Conservation (phyloP, 2,329 filamentous ascomycete genomes). For the Lomentospora prolificans region DNA sequence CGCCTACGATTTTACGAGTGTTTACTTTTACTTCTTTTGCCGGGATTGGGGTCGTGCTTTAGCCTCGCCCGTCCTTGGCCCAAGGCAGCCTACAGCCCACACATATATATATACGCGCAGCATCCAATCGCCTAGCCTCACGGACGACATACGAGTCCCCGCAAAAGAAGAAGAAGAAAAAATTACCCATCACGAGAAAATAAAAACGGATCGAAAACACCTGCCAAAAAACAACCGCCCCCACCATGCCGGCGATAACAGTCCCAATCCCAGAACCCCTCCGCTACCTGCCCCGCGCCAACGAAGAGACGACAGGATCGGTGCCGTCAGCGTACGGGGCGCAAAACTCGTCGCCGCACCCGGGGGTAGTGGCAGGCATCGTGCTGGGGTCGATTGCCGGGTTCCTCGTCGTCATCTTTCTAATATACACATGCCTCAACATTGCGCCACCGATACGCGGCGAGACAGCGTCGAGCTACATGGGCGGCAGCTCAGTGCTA, state of each 20-base stretch:
- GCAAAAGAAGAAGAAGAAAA: too few species aligned
- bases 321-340: slow-evolving; percentile 24
- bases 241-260: neutral
- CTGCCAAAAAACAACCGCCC: too few species aligned
- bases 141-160: too few species aligned
- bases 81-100: neutral
- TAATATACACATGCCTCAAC: slow-evolving; percentile 40
- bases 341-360: slow-evolving; percentile 28
- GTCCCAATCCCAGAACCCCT: neutral
- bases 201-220: too few species aligned
- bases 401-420: slow-evolving; percentile 41
- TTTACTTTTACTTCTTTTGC: neutral
- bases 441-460: slow-evolving; percentile 24
- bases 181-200: too few species aligned
- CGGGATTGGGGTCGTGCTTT: neutral
- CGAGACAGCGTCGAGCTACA: slow-evolving; percentile 11
- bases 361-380: slow-evolving; percentile 32
- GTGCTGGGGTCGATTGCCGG: slow-evolving; percentile 36
- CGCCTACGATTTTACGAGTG: neutral
- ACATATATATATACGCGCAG: too few species aligned
- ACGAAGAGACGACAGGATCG: slow-evolving; percentile 12
- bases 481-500: slow-evolving; percentile 15
- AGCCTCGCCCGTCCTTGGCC: neutral
- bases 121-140: too few species aligned
- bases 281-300: slow-evolving; percentile 2